Evolutionary conservation across 352 stramenopile species (phyloP).

Genomic region (Globisporangium apiculatum): DNA sequence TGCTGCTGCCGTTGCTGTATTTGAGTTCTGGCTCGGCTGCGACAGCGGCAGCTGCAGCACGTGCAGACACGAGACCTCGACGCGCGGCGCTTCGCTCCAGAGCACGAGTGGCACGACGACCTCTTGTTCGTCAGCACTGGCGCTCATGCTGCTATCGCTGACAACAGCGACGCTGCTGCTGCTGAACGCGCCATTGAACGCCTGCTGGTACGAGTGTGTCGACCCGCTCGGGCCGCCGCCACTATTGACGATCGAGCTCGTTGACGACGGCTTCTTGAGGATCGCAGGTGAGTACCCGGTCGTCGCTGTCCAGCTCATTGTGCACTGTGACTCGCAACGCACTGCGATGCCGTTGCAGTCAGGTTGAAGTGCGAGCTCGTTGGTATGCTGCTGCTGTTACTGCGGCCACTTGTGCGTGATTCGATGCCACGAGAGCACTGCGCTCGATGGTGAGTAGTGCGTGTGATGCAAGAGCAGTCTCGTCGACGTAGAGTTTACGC

Average conservation of each 20-base stretch:
- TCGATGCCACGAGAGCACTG: background rate
- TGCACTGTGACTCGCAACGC: too few species aligned
- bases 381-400: background rate
- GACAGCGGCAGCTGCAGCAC: conserved; percentile 56
- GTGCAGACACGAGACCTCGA: conserved; percentile 51
- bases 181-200: background rate
- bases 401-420: background rate
- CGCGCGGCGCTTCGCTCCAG: conserved; percentile 45
- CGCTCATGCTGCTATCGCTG: background rate
- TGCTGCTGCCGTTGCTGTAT: conserved; percentile 17
- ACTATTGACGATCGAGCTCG: conserved; percentile 5
- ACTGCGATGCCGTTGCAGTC: too few species aligned
- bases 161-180: background rate
- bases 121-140: conserved; percentile 14
- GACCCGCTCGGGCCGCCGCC: background rate
- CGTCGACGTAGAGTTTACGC: too few species aligned
- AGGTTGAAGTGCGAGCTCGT: conserved; percentile 12
- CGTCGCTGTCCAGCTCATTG: conserved; percentile 22
- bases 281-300: conserved; percentile 17
- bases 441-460: too few species aligned
- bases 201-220: background rate
- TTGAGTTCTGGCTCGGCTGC: conserved; percentile 66
- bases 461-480: too few species aligned
- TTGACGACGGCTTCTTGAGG: conserved; percentile 15
- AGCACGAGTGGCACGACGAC: conserved; percentile 66